Evolutionary conservation across 257 asterid genomes (phyloP), one percentile per base, ranked within the genome.

Genomic region (Capsicum baccatum): DNA sequence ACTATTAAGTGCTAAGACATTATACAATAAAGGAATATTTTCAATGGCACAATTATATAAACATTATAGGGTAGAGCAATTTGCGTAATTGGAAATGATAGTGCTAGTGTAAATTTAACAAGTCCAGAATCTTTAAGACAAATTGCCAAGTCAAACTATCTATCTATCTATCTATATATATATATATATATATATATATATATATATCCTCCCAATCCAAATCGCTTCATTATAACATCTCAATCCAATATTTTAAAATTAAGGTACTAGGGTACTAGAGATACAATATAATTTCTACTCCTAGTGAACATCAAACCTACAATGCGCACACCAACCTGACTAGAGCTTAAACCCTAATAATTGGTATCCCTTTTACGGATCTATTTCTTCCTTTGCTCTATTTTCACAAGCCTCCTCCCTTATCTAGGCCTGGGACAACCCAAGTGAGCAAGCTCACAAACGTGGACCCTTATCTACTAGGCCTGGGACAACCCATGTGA

Each of bases 381-480:
- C 44, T 73, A 37, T 73, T 73, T 73, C 80, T 48, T 73, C 19
- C 6, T 10, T 73, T 73, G 13, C 80, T 17, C 19, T 48, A 54
- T 48, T 47, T 73, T 48, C 60, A 50, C 80, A 50, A 74, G 44
- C 12, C 80, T 48, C 58, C 80, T 74, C 60, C 44, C 4, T 21
- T 74, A 74, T 74, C 42, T 74, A 26, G 80, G 80, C 19, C 7
- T 74, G n/a, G 60, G 44, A 50, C 60, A 50, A 52, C n/a, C 60
- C 19, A 74, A 3, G 59, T 3, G 44, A 48, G 44, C 60, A 73
- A 48, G 42, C 60, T 48, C 60, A 54, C 42, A 26, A 26, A 26
- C 33, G 33, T 26, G 33, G 33, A 26, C 60, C 44, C 8, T 21
- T 74, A 74, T 74, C 42, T 74, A 26, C 33, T 26, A 26, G 33